Evolutionary conservation across 2,329 filamentous ascomycete genomes (phyloP).

Genomic region (Daldinia sp.): DNA sequence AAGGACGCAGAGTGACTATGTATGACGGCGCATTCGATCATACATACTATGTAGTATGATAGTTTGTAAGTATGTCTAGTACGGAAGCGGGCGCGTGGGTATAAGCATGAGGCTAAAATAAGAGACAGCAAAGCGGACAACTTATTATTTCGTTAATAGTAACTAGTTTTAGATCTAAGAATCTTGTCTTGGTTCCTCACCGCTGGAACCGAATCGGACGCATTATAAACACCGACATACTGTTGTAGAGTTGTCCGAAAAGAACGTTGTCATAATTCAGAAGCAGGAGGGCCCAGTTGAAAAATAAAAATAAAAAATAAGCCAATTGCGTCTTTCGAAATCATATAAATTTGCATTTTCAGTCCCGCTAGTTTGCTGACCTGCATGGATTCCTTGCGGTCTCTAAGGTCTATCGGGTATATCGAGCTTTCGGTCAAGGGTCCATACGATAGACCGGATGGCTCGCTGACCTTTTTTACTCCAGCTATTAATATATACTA

Average conservation of each 20-base stretch:
- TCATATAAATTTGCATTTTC: slow-evolving; percentile 36
- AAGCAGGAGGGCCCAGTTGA: slow-evolving; percentile 14
- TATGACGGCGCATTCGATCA: background rate
- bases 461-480: background rate
- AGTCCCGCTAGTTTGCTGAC: slow-evolving; percentile 22
- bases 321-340: slow-evolving; percentile 1
- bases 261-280: slow-evolving; percentile 15
- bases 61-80: background rate
- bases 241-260: background rate
- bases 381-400: slow-evolving; percentile 18
- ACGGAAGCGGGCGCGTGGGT: background rate
- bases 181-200: slow-evolving; percentile 23
- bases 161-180: slow-evolving; percentile 1
- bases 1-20: background rate
- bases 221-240: background rate
- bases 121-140: background rate
- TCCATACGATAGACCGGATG: background rate
- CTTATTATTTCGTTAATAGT: background rate
- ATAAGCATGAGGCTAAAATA: background rate
- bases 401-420: slow-evolving; percentile 1
- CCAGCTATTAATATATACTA: background rate
- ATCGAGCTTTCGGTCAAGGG: background rate
- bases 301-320: too few relatives aligned
- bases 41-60: background rate
- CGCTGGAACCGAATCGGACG: slow-evolving; percentile 13